Evolutionary conservation across 352 stramenopile genomes (phyloP).

Genomic region (Phytophthora hybrid): DNA sequence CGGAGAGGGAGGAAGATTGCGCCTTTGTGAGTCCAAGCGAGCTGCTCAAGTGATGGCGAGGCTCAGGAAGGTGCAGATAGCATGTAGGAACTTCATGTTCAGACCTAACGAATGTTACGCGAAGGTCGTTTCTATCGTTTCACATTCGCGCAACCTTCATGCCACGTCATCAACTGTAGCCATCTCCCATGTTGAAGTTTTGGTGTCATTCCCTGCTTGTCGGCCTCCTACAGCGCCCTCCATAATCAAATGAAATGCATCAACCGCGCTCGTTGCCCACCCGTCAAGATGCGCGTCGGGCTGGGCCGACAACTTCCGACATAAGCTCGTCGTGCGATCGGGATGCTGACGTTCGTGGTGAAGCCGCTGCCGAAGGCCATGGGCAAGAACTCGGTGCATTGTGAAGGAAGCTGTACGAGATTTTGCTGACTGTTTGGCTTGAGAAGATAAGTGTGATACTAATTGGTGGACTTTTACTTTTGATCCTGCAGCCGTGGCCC

Average conservation of each 20-base stretch:
- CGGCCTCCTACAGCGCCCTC: not conserved
- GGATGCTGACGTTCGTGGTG: conserved; percentile 98
- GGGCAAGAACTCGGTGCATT: conserved; percentile 96
- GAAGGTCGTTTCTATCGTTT: not conserved
- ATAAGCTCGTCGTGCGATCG: conserved; percentile 89
- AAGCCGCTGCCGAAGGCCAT: conserved; percentile 92
- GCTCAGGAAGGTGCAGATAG: not conserved
- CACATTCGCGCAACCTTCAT: not conserved
- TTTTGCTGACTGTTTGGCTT: no score
- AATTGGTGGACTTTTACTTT: no score
- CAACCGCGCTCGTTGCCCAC: conserved; percentile 15
- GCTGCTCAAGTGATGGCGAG: not conserved
- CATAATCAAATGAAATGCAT: not conserved
- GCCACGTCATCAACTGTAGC: conserved; percentile 2
- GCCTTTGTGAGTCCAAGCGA: not conserved
- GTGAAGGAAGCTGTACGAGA: conserved; percentile 83
- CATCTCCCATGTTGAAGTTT: not conserved
- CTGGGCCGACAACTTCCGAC: conserved; percentile 92
- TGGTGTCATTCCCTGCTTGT: not conserved
- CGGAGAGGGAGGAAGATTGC: not conserved
- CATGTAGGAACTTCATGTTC: not conserved
- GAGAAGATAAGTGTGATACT: no score
- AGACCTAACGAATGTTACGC: not conserved
- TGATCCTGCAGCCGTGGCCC: no score
- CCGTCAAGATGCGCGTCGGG: conserved; percentile 66